Conservation (phyloP, 2,329 filamentous ascomycete species). For the Rhynchosporium secalis region DNA sequence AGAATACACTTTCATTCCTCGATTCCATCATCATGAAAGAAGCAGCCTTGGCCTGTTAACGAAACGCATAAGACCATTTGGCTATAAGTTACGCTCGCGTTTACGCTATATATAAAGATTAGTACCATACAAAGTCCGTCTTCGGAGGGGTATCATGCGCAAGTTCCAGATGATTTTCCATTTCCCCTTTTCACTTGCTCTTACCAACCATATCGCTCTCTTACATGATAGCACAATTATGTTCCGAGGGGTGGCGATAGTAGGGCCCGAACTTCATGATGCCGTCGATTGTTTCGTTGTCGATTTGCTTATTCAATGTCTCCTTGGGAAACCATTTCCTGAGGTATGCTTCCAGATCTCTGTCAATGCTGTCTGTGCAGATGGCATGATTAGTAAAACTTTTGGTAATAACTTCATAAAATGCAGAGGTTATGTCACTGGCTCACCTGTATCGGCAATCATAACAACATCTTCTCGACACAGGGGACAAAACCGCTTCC, state of each 20-base stretch:
- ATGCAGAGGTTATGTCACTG: background rate
- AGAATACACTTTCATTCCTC: too few species aligned
- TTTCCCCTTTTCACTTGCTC: background rate
- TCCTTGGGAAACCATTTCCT: conserved; percentile 75
- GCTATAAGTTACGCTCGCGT: background rate
- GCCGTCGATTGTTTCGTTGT: conserved; percentile 75
- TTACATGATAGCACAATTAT: conserved; percentile 10
- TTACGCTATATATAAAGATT: conserved; percentile 3
- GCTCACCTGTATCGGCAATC: conserved; percentile 65
- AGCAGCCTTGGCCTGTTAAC: background rate
- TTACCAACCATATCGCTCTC: background rate
- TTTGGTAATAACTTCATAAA: background rate
- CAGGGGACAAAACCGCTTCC: conserved; percentile 70
- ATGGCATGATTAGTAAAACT: background rate
- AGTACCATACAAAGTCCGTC: conserved; percentile 1
- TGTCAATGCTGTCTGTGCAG: conserved; percentile 65
- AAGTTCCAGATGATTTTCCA: background rate
- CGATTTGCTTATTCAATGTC: conserved; percentile 64
- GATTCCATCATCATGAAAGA: too few species aligned
- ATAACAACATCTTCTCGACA: conserved; percentile 73
- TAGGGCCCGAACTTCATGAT: conserved; percentile 69
- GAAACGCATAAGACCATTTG: background rate
- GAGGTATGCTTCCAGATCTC: conserved; percentile 66
- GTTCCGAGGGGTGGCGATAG: conserved; percentile 49
- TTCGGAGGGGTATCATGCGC: conserved; percentile 15